These are phyloP conservation scores for Pelargonium cotyledonis DNA, from an alignment of 441 rosid genomes.

Conservation along the genomic window DNA sequence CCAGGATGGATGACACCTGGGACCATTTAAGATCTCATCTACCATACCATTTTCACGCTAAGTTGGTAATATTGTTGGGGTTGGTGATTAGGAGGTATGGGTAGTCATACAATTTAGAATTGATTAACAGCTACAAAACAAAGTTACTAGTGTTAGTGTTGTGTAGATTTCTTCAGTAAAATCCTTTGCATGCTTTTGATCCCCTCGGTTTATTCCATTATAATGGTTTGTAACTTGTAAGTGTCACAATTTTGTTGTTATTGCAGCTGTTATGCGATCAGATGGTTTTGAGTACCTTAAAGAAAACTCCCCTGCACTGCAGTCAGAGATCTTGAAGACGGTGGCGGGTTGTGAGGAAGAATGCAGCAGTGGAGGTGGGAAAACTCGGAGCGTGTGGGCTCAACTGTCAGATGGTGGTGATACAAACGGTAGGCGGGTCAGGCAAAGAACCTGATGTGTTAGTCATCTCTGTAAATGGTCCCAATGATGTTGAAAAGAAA, in stretches of 20 bases:
- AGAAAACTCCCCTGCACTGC: conserved; percentile 38
- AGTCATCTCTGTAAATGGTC: conserved; percentile 18
- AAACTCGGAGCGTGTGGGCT: conserved; percentile 78
- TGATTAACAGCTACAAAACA: not conserved
- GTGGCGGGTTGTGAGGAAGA: conserved; percentile 75
- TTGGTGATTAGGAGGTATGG: not conserved
- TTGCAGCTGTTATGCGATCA: conserved; percentile 58
- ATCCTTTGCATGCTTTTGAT: not conserved
- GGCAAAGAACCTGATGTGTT: conserved; percentile 48
- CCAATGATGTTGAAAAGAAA: not conserved
- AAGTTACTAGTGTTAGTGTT: too few relatives aligned
- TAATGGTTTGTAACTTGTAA: not conserved
- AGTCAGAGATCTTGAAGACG: conserved; percentile 50
- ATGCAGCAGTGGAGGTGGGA: conserved; percentile 52
- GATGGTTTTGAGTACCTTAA: conserved; percentile 51
- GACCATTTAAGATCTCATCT: not conserved
- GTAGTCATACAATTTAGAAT: not conserved
- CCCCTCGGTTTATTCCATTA: not conserved
- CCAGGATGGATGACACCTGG: not conserved
- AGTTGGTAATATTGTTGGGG: not conserved
- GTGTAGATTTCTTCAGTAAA: not conserved
- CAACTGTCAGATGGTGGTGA: conserved; percentile 83
- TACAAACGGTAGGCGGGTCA: conserved; percentile 53
- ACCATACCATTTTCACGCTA: not conserved
- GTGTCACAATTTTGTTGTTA: not conserved